phyloP scores from a whole-genome alignment of 139 green algal species.

The Limnomonas spitsbergensis region DNA sequence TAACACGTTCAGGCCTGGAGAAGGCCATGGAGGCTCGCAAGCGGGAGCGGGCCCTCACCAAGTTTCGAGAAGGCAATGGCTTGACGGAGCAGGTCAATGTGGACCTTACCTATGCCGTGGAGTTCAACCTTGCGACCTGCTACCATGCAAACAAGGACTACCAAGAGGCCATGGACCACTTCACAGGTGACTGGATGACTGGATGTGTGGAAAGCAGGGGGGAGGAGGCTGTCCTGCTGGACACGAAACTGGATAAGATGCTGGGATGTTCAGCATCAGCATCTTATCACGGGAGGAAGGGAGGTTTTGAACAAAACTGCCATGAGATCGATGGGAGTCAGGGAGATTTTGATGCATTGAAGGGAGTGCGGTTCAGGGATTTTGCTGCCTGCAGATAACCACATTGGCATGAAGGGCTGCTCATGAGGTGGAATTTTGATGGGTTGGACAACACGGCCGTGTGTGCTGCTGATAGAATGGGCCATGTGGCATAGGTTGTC shows the following conservation, averaged over 20 bases:
- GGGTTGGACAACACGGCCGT: too few relatives aligned
- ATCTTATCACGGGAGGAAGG: too few relatives aligned
- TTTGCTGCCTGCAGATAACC: too few relatives aligned
- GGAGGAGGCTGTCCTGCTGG: neutral
- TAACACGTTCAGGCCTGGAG: conserved; percentile 71
- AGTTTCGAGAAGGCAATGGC: conserved; percentile 60
- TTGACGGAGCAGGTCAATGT: conserved; percentile 51
- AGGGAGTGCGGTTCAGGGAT: too few relatives aligned
- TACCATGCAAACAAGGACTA: conserved; percentile 62
- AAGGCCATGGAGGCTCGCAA: conserved; percentile 72
- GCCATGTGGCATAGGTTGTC: too few relatives aligned
- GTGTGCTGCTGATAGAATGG: too few relatives aligned
- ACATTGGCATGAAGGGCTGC: too few relatives aligned
- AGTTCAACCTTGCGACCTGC: conserved; percentile 62
- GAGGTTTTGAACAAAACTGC: too few relatives aligned
- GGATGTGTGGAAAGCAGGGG: neutral
- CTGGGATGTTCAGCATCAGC: neutral
- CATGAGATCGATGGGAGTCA: too few relatives aligned
- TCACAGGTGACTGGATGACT: conserved; percentile 36
- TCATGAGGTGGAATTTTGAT: too few relatives aligned
- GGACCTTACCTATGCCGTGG: conserved; percentile 69
- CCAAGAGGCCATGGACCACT: conserved; percentile 70
- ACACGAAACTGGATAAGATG: too few relatives aligned
- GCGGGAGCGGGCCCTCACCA: conserved; percentile 66
- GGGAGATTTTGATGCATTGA: too few relatives aligned